Evolutionary conservation across 768 basidiomycete genomes (phyloP), one percentile per base, ranked within the genome.

Genomic region (Amanita phalloides): DNA sequence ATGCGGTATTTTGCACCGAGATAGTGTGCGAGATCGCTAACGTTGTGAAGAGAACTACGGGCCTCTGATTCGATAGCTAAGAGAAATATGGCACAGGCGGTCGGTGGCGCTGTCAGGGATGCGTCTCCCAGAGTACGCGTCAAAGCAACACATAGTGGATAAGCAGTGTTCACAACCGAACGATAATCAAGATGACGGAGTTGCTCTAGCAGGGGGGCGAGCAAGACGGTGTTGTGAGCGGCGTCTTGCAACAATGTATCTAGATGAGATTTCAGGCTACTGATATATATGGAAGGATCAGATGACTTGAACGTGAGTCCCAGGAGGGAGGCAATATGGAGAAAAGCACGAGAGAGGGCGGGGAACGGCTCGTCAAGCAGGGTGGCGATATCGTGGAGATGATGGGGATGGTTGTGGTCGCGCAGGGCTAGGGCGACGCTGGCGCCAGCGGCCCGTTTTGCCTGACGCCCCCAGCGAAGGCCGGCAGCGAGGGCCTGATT

Each of bases 381-480:
- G 57, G 76, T 79, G 3, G 88, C 82, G 54, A 92, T 79, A 55
- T 87, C 79, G 48, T 71, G 72, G 44, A 90, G 69, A 10, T 77
- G 77, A 61, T 86, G 83, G 26, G 84, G 79, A 52, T 77, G 81
- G 58, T 72, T 79, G 53, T 75, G 72, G 68, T 90, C 84, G 46
- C 88, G 82, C 39, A 90, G 69, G 4, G 86, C 81, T 51, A 90
- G 74, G 23, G 80, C 75, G 25, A 90, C 68, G 43, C 81, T 78
- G 2, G 82, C 85, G 10, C 79, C 90, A 0, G 84, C 83, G 10
- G 78, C 72, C 41, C 79, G 68, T 63, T 77, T 87, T 20, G 88
- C 82, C 56, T 75, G 81, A 48, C 78, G 73, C 35, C 90, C 89
- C 88, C 88, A 92, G 35, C 77, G 77, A 61, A 79, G 83, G 11